A percentile compares a stretch with the other conserved stretches of the same genome.
phyloP scores from a whole-genome alignment of 2,329 filamentous ascomycete genomes.

The Colletotrichum cereale region DNA sequence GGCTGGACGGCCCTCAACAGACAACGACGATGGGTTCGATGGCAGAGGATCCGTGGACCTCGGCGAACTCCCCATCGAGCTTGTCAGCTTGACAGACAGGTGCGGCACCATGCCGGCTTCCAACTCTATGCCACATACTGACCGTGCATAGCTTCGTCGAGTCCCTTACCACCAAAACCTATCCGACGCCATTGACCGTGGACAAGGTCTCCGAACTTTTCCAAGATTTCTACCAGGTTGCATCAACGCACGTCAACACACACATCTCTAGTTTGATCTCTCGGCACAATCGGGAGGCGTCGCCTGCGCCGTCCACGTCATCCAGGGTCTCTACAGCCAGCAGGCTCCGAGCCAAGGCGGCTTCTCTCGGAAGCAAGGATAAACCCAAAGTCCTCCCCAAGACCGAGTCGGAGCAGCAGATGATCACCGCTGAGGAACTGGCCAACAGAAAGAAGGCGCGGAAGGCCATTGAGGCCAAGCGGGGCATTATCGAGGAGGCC shows the following conservation, averaged over 20 bases:
- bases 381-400: slow-evolving; percentile 58
- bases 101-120: slow-evolving; percentile 52
- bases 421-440: slow-evolving; percentile 91
- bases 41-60: slow-evolving; percentile 75
- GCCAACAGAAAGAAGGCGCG: slow-evolving; percentile 83
- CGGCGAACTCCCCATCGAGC: slow-evolving; percentile 93
- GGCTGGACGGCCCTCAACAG: slow-evolving; percentile 49
- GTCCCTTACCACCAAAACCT: slow-evolving; percentile 87
- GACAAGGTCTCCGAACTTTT: slow-evolving; percentile 88
- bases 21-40: slow-evolving; percentile 61
- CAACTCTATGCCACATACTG: slow-evolving; percentile 1
- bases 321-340: slow-evolving; percentile 69
- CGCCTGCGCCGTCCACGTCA: slow-evolving; percentile 66
- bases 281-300: slow-evolving; percentile 76
- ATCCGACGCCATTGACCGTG: slow-evolving; percentile 84
- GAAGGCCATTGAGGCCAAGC: slow-evolving; percentile 82
- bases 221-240: slow-evolving; percentile 91
- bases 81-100: slow-evolving; percentile 91
- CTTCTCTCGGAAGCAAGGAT: slow-evolving; percentile 66
- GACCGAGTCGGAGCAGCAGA: slow-evolving; percentile 75
- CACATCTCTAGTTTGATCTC: slow-evolving; percentile 86
- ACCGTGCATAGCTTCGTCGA: slow-evolving; percentile 80
- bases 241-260: slow-evolving; percentile 85
- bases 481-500: slow-evolving; percentile 84
- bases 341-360: slow-evolving; percentile 67